Percentiles rank a stretch among this genome's conserved stretches.
Evolutionary conservation across 2,329 filamentous ascomycete species (phyloP).

Genomic region (Cladosporium halotolerans): DNA sequence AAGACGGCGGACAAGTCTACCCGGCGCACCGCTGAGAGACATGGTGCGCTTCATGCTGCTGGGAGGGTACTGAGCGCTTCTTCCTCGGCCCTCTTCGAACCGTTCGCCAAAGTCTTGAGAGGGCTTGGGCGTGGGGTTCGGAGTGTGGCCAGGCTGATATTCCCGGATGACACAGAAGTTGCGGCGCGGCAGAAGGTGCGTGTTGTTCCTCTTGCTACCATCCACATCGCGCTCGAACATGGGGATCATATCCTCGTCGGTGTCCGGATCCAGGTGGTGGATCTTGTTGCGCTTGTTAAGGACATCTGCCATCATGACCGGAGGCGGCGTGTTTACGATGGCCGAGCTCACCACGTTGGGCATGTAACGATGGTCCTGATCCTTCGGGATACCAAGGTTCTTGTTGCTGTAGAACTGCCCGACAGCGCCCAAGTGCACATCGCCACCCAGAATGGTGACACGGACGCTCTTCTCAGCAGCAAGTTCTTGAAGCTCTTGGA

Average conservation of each 20-base stretch:
- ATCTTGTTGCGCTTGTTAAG: slow-evolving; percentile 86
- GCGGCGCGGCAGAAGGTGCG: slow-evolving; percentile 74
- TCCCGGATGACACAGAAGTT: slow-evolving; percentile 94
- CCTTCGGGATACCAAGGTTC: slow-evolving; percentile 73
- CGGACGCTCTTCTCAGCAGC: slow-evolving; percentile 88
- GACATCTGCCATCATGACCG: slow-evolving; percentile 80
- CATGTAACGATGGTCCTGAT: slow-evolving; percentile 94
- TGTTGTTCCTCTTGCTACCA: slow-evolving; percentile 85
- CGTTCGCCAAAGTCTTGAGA: slow-evolving; percentile 14
- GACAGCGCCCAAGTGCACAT: slow-evolving; percentile 86
- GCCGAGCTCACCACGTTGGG: slow-evolving; percentile 90
- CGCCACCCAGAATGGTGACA: slow-evolving; percentile 85
- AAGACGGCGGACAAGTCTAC: slow-evolving; percentile 36
- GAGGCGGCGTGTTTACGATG: slow-evolving; percentile 86
- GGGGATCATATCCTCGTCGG: slow-evolving; percentile 92
- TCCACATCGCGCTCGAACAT: slow-evolving; percentile 87
- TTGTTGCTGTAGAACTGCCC: slow-evolving; percentile 94
- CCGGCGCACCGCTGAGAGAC: slow-evolving; percentile 30
- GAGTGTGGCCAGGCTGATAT: slow-evolving; percentile 73
- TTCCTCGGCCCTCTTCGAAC: slow-evolving; percentile 3
- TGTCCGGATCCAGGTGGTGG: slow-evolving; percentile 61
- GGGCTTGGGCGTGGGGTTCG: slow-evolving; percentile 56
- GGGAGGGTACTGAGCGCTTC: slow-evolving; percentile 6
- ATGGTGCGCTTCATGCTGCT: slow-evolving; percentile 27
- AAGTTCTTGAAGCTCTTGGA: slow-evolving; percentile 87